Conservation (phyloP, 164 flowering plant species). For the Kingdonia uniflora region DNA sequence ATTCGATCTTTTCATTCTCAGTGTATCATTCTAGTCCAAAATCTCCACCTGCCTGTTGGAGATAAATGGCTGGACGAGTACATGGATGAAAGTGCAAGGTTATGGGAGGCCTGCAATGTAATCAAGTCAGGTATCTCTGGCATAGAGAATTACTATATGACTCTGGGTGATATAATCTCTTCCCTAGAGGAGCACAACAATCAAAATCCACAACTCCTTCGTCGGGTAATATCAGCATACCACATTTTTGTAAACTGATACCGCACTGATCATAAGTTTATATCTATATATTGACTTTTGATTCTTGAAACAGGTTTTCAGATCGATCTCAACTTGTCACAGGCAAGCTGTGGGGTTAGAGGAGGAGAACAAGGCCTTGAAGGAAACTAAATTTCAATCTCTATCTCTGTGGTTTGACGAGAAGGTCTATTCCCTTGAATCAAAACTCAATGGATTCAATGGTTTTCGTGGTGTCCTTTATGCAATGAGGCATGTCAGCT, state of each 20-base stretch:
- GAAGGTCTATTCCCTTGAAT: conserved; percentile 34
- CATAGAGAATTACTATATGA: conserved; percentile 60
- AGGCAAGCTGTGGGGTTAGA: conserved; percentile 77
- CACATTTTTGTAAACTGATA: no score
- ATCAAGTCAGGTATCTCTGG: conserved; percentile 71
- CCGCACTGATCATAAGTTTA: no score
- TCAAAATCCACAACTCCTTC: conserved; percentile 44
- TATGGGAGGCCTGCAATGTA: conserved; percentile 89
- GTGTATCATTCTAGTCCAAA: conserved; percentile 64
- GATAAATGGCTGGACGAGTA: conserved; percentile 98
- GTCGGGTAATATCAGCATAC: conserved; percentile 41
- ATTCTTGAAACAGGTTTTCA: background rate
- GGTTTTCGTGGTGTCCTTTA: conserved; percentile 80
- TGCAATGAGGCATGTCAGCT: conserved; percentile 82
- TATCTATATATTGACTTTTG: no score
- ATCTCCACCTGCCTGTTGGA: conserved; percentile 76
- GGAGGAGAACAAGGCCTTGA: conserved; percentile 67
- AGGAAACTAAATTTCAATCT: conserved; percentile 59
- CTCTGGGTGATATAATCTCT: conserved; percentile 44
- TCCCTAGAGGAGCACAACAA: conserved; percentile 48
- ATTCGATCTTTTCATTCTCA: conserved; percentile 78
- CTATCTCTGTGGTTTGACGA: conserved; percentile 52
- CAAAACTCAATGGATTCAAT: conserved; percentile 70
- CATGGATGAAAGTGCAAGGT: conserved; percentile 94
- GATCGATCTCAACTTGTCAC: conserved; percentile 61